Conservation (phyloP, 1,139 yeast genomes). For the Entelexis sorbosivorans region DNA sequence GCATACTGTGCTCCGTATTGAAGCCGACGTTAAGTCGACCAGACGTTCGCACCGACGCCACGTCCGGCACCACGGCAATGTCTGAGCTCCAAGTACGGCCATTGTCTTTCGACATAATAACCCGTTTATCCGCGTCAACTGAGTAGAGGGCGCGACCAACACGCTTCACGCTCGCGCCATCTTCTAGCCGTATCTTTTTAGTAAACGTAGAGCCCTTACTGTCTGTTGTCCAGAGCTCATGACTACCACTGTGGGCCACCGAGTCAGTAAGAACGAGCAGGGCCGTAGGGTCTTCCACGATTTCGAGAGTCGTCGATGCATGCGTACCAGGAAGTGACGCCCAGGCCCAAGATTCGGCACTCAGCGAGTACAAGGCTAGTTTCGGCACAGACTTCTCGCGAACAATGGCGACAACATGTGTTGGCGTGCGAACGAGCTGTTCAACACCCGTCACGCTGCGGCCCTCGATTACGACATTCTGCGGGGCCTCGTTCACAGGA, state of each 20-base stretch:
- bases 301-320: not conserved
- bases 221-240: conserved; percentile 1
- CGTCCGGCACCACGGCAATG: not conserved
- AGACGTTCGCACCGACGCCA: not conserved
- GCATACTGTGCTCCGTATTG: not conserved
- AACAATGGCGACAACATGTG: not conserved
- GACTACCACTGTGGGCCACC: not conserved
- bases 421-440: conserved; percentile 5
- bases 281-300: not conserved
- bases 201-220: not conserved
- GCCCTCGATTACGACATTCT: not conserved
- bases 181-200: not conserved
- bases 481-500: not conserved
- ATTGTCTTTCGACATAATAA: not conserved
- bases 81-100: conserved; percentile 1
- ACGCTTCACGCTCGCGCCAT: not conserved
- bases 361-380: not conserved
- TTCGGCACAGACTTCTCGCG: not conserved
- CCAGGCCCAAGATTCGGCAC: not conserved
- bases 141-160: not conserved
- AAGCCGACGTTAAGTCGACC: not conserved
- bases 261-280: not conserved
- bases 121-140: not conserved
- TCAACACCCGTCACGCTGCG: not conserved
- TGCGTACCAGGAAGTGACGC: not conserved